Base-by-base conservation (phyloP, 2,329 filamentous ascomycete species). In the Monosporascus sp. region DNA sequence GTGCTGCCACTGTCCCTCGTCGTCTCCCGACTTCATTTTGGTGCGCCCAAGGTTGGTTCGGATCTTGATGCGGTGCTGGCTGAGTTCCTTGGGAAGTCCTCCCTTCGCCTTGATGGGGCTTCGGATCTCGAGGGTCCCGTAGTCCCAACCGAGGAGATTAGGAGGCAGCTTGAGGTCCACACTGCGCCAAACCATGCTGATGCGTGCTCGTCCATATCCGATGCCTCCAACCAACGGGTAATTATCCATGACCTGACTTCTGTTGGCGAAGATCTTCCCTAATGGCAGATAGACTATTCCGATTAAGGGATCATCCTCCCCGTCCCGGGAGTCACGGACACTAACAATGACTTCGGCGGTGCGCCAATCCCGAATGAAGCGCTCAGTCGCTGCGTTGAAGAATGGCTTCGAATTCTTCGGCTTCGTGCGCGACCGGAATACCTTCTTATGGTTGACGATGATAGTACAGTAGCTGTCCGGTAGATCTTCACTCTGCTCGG, bases 351-450 rank as follows among this genome's bases (percentile, higher is more conserved):
- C 74, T 65, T 90, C 86, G 1, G 84, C 79, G 14, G 77, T 81
- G 17, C 74, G 75, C 79, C 86, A 89, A 64, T 90, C 83, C 14
- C 81, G 75, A 39, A 90, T 77, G 57, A 89, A 89, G 5, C 85
- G 79, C 66, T 91, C 88, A 2, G 83, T 88, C 6, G 85, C 85
- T 3, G 88, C 87, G 58, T 90, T 90, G 75, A 88, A 90, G 68
- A 90, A 90, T 0, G 88, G 88, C 61, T 89, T 89, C 0, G 83
- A 79, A 57, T 89, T 90, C 71, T 89, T 89, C 1, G 88, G 87
- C 69, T 91, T 90, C 0, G 87, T 89, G 17, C 88, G 75, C 2
- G 87, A 89, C 61, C 80, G 84, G 71, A 86, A 91, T 14, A 78
- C 74, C 65, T 81, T 89, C 58, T 80, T 79, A 63, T 90, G 86